A percentile compares a stretch with the other conserved stretches of the same genome.
Conservation (phyloP, 1,284 basidiomycete genomes). For the Ustilago sp. region DNA sequence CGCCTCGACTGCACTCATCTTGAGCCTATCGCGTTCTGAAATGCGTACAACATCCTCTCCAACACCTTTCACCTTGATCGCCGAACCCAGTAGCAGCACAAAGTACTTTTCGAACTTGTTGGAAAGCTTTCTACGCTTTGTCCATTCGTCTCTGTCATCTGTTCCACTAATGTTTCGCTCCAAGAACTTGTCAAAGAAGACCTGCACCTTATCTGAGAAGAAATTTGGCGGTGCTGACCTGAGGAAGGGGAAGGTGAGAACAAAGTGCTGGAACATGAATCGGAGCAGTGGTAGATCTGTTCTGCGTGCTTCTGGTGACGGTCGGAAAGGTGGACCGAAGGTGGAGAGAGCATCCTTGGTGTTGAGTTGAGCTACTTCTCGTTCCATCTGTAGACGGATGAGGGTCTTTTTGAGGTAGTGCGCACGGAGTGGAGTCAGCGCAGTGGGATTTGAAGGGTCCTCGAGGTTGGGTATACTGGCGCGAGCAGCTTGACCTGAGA, state of each 20-base stretch:
- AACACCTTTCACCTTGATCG: conserved; percentile 53
- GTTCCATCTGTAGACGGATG: conserved; percentile 83
- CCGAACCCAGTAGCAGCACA: conserved; percentile 61
- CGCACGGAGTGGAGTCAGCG: conserved; percentile 84
- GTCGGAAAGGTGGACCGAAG: conserved; percentile 67
- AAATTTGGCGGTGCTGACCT: conserved; percentile 66
- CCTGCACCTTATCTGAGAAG: conserved; percentile 67
- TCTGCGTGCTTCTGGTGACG: conserved; percentile 40
- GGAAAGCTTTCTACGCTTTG: conserved; percentile 54
- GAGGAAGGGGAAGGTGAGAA: conserved; percentile 68
- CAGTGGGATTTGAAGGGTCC: conserved; percentile 34
- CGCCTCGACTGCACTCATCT: conserved; percentile 56
- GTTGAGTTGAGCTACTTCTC: conserved; percentile 55
- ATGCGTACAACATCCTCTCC: conserved; percentile 66
- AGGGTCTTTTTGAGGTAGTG: conserved; percentile 97
- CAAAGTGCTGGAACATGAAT: conserved; percentile 67
- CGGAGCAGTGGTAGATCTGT: conserved; percentile 64
- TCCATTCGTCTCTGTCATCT: conserved; percentile 56
- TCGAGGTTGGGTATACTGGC: conserved; percentile 40
- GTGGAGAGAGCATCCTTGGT: conserved; percentile 63
- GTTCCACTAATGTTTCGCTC: conserved; percentile 63
- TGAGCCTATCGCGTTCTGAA: conserved; percentile 52
- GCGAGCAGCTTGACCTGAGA: conserved; percentile 37
- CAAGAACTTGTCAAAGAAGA: conserved; percentile 65
- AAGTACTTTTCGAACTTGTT: conserved; percentile 57